phyloP scores from a whole-genome alignment of 495 filamentous ascomycete genomes.

The Wilcoxina mikolae region DNA sequence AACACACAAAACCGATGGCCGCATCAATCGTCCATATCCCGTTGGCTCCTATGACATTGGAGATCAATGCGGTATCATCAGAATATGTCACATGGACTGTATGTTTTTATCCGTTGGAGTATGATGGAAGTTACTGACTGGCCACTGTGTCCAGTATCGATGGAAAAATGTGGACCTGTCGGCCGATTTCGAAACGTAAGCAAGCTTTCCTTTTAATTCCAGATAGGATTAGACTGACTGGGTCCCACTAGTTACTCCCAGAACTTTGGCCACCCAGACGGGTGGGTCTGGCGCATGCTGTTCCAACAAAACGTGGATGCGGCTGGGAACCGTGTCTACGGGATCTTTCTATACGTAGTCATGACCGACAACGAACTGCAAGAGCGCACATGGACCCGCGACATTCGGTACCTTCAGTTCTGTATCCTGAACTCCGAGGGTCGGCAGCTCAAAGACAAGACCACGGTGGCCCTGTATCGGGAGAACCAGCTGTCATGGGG shows the following conservation, averaged over 20 bases:
- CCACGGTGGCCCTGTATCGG: constrained; percentile 26
- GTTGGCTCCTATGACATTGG: constrained; percentile 30
- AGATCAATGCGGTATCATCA: constrained; percentile 29
- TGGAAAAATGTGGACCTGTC: constrained; percentile 29
- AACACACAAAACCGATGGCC: constrained; percentile 17
- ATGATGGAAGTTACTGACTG: neutral
- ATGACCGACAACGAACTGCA: constrained; percentile 30
- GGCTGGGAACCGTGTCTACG: constrained; percentile 28
- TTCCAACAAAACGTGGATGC: constrained; percentile 29
- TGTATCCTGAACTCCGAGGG: constrained; percentile 29
- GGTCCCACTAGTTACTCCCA: constrained; percentile 24
- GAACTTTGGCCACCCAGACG: constrained; percentile 29
- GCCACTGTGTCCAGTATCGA: constrained; percentile 20
- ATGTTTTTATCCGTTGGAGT: constrained; percentile 13
- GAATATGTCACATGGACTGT: constrained; percentile 30
- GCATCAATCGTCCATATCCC: constrained; percentile 29
- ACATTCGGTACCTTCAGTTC: constrained; percentile 28
- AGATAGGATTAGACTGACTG: constrained; percentile 3
- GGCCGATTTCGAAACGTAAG: constrained; percentile 29
- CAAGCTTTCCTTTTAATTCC: constrained; percentile 3
- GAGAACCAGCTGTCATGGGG: constrained; percentile 29
- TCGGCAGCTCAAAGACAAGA: constrained; percentile 28
- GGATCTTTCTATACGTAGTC: constrained; percentile 29
- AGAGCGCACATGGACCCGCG: constrained; percentile 29
- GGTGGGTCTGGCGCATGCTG: constrained; percentile 29